A percentile compares a stretch with the other conserved stretches of the same genome.
These are phyloP conservation scores for Diaporthe vexans DNA, from an alignment of 2,329 filamentous ascomycete species.

Conservation along the genomic window DNA sequence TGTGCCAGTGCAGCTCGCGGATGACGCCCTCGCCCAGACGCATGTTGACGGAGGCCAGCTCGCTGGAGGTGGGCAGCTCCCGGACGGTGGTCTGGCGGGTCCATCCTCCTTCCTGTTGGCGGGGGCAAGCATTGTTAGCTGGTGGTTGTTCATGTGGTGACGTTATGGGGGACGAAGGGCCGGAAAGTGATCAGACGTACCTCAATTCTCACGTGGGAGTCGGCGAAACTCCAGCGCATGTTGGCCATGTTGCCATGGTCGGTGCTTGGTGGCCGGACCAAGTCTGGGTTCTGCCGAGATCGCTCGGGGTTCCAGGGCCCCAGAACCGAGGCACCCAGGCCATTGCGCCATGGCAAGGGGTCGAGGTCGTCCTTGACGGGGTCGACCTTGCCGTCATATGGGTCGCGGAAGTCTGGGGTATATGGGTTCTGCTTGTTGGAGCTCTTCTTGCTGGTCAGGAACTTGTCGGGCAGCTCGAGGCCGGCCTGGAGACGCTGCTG, in stretches of 20 bases:
- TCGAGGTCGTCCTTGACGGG: constrained; percentile 71
- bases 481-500: constrained; percentile 68
- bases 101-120: constrained; percentile 78
- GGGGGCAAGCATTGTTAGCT: background rate
- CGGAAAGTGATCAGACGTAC: constrained; percentile 52
- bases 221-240: constrained; percentile 79
- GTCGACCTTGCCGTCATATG: constrained; percentile 74
- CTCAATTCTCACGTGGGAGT: constrained; percentile 75
- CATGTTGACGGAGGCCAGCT: constrained; percentile 85
- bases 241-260: constrained; percentile 79
- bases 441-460: constrained; percentile 50
- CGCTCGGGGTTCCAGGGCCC: constrained; percentile 79
- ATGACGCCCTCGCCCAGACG: constrained; percentile 79
- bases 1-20: constrained; percentile 86
- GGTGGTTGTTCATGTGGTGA: background rate
- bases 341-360: constrained; percentile 75
- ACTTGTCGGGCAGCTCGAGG: constrained; percentile 60
- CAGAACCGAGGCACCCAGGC: constrained; percentile 74
- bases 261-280: constrained; percentile 79
- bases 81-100: constrained; percentile 79
- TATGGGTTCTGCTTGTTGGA: constrained; percentile 64
- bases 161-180: background rate
- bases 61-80: constrained; percentile 75
- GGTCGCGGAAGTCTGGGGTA: constrained; percentile 71
- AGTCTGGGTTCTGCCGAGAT: constrained; percentile 78